Evolutionary conservation across 257 asterid genomes (phyloP).

Genomic region (Solanum pinnatisectum): DNA sequence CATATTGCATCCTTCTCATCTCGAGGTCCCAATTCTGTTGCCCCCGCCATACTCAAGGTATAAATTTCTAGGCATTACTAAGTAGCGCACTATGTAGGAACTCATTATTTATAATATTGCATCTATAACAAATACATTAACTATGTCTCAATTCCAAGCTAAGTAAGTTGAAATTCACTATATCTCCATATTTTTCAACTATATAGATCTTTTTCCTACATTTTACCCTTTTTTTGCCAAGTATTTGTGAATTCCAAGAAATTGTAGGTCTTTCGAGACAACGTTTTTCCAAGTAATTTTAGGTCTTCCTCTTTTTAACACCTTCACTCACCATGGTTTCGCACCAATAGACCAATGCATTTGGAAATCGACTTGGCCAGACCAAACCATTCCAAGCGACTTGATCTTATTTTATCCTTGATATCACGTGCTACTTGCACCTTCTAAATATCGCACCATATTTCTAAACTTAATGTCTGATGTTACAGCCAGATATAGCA

Average conservation of each 20-base stretch:
- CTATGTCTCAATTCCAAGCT: neutral
- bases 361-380: neutral
- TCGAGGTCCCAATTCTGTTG: constrained; percentile 34
- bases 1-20: constrained; percentile 25
- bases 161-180: neutral
- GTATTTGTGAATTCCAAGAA: too few species aligned
- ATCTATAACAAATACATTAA: too few species aligned
- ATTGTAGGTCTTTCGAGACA: neutral
- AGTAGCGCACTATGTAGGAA: neutral
- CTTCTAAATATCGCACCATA: too few species aligned
- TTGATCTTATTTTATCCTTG: too few species aligned
- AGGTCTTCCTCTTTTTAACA: neutral
- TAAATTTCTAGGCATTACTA: neutral
- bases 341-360: neutral
- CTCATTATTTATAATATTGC: neutral
- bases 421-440: too few species aligned
- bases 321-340: neutral
- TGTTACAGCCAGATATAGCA: constrained; percentile 30
- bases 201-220: neutral
- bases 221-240: neutral
- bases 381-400: neutral
- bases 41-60: constrained; percentile 31
- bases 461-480: neutral
- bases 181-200: neutral
- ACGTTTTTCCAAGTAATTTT: too few species aligned